phyloP scores from a whole-genome alignment of 2,329 filamentous ascomycete species.

The Aspergillus niger region DNA sequence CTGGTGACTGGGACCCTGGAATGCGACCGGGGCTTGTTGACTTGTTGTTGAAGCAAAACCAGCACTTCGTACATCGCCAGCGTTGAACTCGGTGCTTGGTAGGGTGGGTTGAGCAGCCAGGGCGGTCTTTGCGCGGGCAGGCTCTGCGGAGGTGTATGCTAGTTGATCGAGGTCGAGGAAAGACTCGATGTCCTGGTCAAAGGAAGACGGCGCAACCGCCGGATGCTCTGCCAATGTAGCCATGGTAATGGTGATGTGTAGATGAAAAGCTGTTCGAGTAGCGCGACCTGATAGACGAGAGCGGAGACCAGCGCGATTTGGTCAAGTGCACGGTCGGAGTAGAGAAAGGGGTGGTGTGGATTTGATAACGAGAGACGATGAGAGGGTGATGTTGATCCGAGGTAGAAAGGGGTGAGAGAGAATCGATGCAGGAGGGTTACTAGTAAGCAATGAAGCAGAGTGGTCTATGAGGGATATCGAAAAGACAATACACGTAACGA shows the following conservation, averaged over 20 bases:
- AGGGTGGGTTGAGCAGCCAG: conserved; percentile 41
- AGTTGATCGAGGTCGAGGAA: conserved; percentile 51
- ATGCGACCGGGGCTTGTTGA: conserved; percentile 54
- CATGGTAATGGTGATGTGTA: conserved; percentile 25
- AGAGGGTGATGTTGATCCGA: not conserved
- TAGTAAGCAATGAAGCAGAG: not conserved
- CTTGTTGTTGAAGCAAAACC: conserved; percentile 35
- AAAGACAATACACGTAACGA: not conserved
- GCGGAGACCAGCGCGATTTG: conserved; percentile 1
- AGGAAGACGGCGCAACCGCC: conserved; percentile 32
- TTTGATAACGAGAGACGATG: conserved; percentile 11
- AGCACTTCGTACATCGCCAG: conserved; percentile 34
- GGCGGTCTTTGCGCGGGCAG: conserved; percentile 39
- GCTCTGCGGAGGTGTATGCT: conserved; percentile 41
- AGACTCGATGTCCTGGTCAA: conserved; percentile 49
- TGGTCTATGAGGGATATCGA: conserved; percentile 3
- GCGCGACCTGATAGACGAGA: conserved; percentile 1
- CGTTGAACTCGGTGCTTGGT: conserved; percentile 37
- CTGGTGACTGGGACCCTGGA: conserved; percentile 85
- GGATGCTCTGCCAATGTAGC: conserved; percentile 41
- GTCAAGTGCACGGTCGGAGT: not conserved
- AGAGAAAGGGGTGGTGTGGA: not conserved
- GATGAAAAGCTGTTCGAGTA: not conserved
- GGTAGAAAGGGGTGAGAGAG: not conserved
- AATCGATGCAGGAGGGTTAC: not conserved